Evolutionary conservation across 495 filamentous ascomycete species (phyloP), one percentile per base, ranked within the genome.

Genomic region (Bacidia gigantensis): DNA sequence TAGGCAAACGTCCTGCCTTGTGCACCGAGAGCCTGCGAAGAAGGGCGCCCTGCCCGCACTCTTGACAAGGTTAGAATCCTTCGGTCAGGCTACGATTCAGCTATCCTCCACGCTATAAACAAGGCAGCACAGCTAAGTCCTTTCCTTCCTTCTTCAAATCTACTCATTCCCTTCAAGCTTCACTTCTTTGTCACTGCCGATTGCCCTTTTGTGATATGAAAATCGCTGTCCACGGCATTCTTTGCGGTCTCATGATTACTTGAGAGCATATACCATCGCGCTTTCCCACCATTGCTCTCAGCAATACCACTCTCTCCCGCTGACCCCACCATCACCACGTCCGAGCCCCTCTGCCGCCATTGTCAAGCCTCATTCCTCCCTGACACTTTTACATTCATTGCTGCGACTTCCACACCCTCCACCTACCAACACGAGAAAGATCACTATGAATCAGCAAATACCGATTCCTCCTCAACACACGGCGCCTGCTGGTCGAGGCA

Each of bases 81-180:
- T 44, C 41, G 41, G 5, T 7, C 18, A 50, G 22, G 45, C 11
- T 18, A 7, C 41, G 5, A 7, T 22, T 22, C 20, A 25, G 11
- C 41, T 18, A 23, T 48, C 18, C 22, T 12, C 22, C 26, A 25
- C 45, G 47, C 20, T 50, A 38, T 50, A 50, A 35, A 50, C 47
- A 50, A 38, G 47, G 47, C 47, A 50, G 12, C 25, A 25, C 26
- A 29, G 9, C 47, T 1, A 50, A 17, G 17, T 22, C 32, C n/a
- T 50, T 3, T 38, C 26, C 1, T 50, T 50, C 44, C 44, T 47
- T 38, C 24, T 50, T 25, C 47, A 20, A 50, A 14, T n/a, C 24
- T 50, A 11, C 47, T 38, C 11, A 17, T 22, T 38, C 38, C 25
- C 17, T 22, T 2, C 29, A 0, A 10, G 23, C 47, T 38, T 50